Evolutionary conservation across 306 rosid genomes (phyloP).

Genomic region (Dicorynia guianensis): DNA sequence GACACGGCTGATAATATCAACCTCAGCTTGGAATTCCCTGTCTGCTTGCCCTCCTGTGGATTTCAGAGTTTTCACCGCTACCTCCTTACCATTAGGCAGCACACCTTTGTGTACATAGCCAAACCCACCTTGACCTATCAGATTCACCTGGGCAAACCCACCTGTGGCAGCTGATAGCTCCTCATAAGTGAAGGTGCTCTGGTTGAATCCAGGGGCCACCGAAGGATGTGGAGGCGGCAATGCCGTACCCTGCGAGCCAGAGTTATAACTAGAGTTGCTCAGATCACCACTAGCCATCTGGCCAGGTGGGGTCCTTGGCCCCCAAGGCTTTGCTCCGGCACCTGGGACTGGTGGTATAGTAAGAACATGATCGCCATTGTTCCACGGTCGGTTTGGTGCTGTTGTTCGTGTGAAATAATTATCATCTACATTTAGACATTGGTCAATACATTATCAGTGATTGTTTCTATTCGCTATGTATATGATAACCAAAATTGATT

Average conservation of each 20-base stretch:
- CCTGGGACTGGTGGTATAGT: slow-evolving; percentile 47
- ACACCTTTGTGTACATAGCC: slow-evolving; percentile 86
- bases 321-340: slow-evolving; percentile 46
- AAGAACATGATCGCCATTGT: slow-evolving; percentile 42
- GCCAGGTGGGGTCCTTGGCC: slow-evolving; percentile 19
- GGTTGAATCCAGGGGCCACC: slow-evolving; percentile 72
- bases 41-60: slow-evolving; percentile 73
- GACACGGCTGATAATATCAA: slow-evolving; percentile 87
- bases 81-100: slow-evolving; percentile 87
- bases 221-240: slow-evolving; percentile 83
- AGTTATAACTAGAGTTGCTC: slow-evolving; percentile 60
- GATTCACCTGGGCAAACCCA: slow-evolving; percentile 58
- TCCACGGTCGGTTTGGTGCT: not conserved
- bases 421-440: slow-evolving; percentile 17
- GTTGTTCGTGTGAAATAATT: slow-evolving; percentile 12
- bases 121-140: slow-evolving; percentile 86
- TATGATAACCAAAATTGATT: too few relatives aligned
- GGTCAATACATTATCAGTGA: not conserved
- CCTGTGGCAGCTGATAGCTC: slow-evolving; percentile 70
- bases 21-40: slow-evolving; percentile 79
- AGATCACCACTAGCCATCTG: slow-evolving; percentile 41
- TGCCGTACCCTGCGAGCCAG: slow-evolving; percentile 60
- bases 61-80: slow-evolving; percentile 83
- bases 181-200: slow-evolving; percentile 70
- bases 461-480: too few relatives aligned